These are phyloP conservation scores for Yamadazyma spencermartinsiae DNA, from an alignment of 1,139 yeast species.

Conservation along the genomic window DNA sequence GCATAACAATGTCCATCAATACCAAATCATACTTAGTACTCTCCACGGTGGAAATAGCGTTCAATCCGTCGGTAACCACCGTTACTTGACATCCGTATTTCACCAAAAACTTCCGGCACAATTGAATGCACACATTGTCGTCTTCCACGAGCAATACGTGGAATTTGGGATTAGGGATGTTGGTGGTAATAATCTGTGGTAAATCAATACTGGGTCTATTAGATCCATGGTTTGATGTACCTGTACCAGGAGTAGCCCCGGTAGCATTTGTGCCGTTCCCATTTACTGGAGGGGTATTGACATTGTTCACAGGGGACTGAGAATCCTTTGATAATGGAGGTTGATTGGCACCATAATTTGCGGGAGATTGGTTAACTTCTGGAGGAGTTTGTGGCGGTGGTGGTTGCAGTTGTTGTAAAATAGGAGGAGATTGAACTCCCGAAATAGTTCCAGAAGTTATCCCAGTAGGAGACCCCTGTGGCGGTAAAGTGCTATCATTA, in stretches of 20 bases:
- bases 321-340: conserved; percentile 2
- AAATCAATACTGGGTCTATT: conserved; percentile 4
- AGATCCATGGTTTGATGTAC: conserved; percentile 5
- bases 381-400: conserved; percentile 8
- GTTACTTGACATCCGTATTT: conserved; percentile 93
- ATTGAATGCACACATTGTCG: conserved; percentile 78
- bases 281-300: not conserved
- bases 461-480: not conserved
- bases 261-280: conserved; percentile 2
- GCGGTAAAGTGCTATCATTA: conserved; percentile 1
- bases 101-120: conserved; percentile 74
- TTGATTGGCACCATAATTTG: conserved; percentile 3
- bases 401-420: conserved; percentile 8
- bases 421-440: conserved; percentile 1
- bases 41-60: conserved; percentile 82
- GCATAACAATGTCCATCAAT: conserved; percentile 93
- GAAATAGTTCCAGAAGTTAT: not conserved
- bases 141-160: conserved; percentile 85
- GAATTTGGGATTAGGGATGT: conserved; percentile 46
- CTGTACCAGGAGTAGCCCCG: not conserved
- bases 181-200: conserved; percentile 28
- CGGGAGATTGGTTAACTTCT: conserved; percentile 2
- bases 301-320: not conserved
- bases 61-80: conserved; percentile 87
- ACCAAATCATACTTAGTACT: conserved; percentile 77